Percentiles rank a stretch among this genome's conserved stretches.
These are phyloP conservation scores for Fusarium circinatum DNA, from an alignment of 2,329 filamentous ascomycete genomes.

Conservation along the genomic window DNA sequence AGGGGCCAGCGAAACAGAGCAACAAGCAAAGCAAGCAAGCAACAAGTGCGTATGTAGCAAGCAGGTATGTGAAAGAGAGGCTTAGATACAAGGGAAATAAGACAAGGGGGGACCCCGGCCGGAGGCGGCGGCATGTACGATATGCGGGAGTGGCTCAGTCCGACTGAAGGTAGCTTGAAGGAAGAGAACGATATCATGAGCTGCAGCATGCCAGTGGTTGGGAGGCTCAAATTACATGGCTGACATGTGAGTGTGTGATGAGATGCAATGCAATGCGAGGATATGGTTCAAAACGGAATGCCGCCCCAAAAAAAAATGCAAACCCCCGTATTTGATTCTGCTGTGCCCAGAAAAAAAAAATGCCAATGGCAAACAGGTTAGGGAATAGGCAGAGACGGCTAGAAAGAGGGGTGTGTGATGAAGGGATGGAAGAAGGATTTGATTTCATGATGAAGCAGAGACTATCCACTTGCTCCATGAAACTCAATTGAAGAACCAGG, in stretches of 20 bases:
- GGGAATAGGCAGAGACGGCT: constrained; percentile 28
- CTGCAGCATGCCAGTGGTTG: constrained; percentile 27
- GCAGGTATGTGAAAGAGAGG: constrained; percentile 23
- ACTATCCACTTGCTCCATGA: constrained; percentile 1
- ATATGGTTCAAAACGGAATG: constrained; percentile 27
- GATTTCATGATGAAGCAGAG: constrained; percentile 19
- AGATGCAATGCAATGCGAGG: constrained; percentile 4
- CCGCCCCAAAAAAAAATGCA: constrained; percentile 19
- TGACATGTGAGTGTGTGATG: constrained; percentile 19
- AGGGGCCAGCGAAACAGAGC: constrained; percentile 23
- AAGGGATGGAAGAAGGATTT: constrained; percentile 32
- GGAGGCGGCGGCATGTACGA: constrained; percentile 32
- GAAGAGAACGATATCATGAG: constrained; percentile 29
- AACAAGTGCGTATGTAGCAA: constrained; percentile 15
- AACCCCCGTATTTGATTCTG: constrained; percentile 25
- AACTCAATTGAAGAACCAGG: constrained; percentile 1
- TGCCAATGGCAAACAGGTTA: constrained; percentile 31
- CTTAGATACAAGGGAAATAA: constrained; percentile 29
- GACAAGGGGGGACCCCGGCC: constrained; percentile 30
- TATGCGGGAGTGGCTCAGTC: constrained; percentile 41
- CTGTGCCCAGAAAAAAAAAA: constrained; percentile 22
- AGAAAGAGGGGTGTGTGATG: constrained; percentile 18
- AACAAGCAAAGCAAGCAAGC: constrained; percentile 1
- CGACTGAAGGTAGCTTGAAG: constrained; percentile 12
- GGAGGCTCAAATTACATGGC: constrained; percentile 34